Evolutionary conservation across 441 rosid genomes (phyloP), one percentile per base, ranked within the genome.

Genomic region (Brassica balearica): DNA sequence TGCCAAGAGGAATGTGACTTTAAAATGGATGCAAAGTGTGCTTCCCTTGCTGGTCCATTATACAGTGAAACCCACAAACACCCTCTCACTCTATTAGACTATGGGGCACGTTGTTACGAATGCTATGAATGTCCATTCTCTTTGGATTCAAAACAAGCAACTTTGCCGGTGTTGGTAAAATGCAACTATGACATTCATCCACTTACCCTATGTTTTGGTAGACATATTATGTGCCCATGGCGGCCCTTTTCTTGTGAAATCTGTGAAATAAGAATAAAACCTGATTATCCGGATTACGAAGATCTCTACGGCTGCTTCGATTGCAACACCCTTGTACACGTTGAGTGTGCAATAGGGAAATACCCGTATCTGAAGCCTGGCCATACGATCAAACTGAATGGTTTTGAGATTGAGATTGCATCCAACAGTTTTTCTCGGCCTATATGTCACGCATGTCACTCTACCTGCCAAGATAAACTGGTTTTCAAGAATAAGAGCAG

Each of bases 11-110:
- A 38, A 19, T 38, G 55, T 65, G 15, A 32, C 8, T 38, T 65
- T 19, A 19, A 65, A 38, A 65, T 65, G 69, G 69, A 65, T 19
- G 55, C 17, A 38, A 65, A 2, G 0, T 65, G 53, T 65, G 55
- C 69, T 65, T 65, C 55, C 1, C 29, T 17, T 38, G 0, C 22
- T 55, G 60, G 6, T 55, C 60, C 60, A 55, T 55, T 55, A 6
- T 2, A 55, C 60, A 55, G 0, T 2, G 10, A 8, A 55, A 4
- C 22, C 3, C 60, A 55, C 60, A 2, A 55, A 15, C 60, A 55
- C 9, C 22, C 53, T 46, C 56, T 48, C 36, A 32, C 7, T 32
- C 36, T 32, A 32, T 32, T 32, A 19, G 19, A 19, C 19, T 19
- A 4, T n/a, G 56, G 56, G 17, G 56, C 56, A 48, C 1, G 7